Evolutionary conservation across 495 filamentous ascomycete species (phyloP).

Genomic region (Podospora fimiseda): DNA sequence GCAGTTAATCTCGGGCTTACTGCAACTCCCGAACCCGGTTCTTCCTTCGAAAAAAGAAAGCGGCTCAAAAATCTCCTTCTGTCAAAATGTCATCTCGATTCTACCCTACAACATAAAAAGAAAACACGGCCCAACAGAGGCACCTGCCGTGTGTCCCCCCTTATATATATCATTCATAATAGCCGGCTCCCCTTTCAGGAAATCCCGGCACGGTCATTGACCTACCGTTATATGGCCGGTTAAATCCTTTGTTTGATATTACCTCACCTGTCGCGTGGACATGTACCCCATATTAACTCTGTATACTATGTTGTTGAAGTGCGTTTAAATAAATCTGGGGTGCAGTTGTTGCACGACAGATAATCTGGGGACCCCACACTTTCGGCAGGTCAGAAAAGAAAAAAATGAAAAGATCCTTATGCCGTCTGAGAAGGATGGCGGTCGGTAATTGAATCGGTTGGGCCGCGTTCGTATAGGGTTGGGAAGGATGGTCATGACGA

Average conservation of each 20-base stretch:
- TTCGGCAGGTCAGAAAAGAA: conserved; percentile 11
- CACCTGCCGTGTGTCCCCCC: neutral
- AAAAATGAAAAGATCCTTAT: neutral
- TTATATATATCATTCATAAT: conserved; percentile 4
- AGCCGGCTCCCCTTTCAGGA: conserved; percentile 10
- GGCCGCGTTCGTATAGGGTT: neutral
- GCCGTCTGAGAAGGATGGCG: neutral
- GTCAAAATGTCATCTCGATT: neutral
- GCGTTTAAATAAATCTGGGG: conserved; percentile 15
- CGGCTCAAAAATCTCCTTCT: neutral
- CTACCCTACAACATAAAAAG: neutral
- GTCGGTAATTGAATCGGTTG: conserved; percentile 9
- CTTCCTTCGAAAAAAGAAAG: neutral
- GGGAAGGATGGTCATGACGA: conserved; percentile 9
- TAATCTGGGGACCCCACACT: conserved; percentile 6
- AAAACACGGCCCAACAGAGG: conserved; percentile 13
- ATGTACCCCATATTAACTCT: conserved; percentile 4
- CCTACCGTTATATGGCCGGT: conserved; percentile 10
- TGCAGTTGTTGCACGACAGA: conserved; percentile 6
- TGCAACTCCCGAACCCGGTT: neutral
- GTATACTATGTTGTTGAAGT: neutral
- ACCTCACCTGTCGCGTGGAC: conserved; percentile 2
- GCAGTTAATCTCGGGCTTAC: neutral
- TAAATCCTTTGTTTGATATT: conserved; percentile 21
- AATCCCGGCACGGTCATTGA: conserved; percentile 7